Evolutionary conservation across 495 filamentous ascomycete genomes (phyloP), one percentile per base, ranked within the genome.

Genomic region (Annulohypoxylon stygium): DNA sequence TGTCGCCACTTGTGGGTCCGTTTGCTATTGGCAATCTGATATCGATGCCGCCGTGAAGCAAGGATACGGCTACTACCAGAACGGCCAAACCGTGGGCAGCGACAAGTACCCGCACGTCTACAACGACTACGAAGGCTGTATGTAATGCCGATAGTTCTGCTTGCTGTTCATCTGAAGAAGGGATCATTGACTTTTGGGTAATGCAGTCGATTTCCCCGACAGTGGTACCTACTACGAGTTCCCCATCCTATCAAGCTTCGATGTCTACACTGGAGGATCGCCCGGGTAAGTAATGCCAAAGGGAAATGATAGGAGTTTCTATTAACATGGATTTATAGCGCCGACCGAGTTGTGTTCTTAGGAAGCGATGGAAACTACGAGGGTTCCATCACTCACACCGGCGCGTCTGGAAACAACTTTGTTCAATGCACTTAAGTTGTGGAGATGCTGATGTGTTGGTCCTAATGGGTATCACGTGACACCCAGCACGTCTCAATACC

Each of bases 61-160:
- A 37, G 89, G 86, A 0, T 88, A 87, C 79, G 62, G 75, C 3
- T 82, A 87, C 36, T 78, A 87, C 65, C 37, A 81, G 16, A 53
- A 76, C 4, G 89, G 87, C 43, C 3, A 47, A 12, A 47, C 43
- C 11, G 83, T 85, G 30, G 83, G 87, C 80, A 67, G 39, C 65
- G 82, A 86, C 77, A 73, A 79, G 70, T 93, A 93, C 78, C 92
- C 91, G 0, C 91, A 93, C 81, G 80, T 83, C 55, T 93, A 93
- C 84, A 87, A 93, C 76, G 84, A 93, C 86, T 89, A 89, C 78
- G 92, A 94, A 78, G 90, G 88, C 39, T 43, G 39, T 43, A 43
- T 5, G 39, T 43, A 30, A 30, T 39, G 11, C 9, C 36, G 11
- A 39, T 11, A 39, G 11, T 12, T 11, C 36, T 43, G 12, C 14